Percentiles rank a stretch among this genome's conserved stretches.
phyloP scores from a whole-genome alignment of 2,329 filamentous ascomycete species.

The Ophiognomonia clavigignenti-juglandacearum region DNA sequence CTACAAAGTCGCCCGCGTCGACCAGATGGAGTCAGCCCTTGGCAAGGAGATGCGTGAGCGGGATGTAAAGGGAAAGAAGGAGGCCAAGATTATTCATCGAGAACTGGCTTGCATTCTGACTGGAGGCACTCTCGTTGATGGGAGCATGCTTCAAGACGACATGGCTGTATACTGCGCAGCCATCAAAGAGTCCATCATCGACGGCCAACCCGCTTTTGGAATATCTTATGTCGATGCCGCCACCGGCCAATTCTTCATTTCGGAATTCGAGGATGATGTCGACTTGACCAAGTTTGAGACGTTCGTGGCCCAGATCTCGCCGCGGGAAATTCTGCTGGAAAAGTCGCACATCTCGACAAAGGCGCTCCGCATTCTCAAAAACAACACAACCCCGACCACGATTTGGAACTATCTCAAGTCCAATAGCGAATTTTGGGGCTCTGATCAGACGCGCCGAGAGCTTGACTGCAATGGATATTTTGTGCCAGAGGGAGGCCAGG shows the following conservation, averaged over 20 bases:
- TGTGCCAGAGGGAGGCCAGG: conserved; percentile 45
- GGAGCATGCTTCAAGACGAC: conserved; percentile 94
- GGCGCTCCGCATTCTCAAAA: conserved; percentile 88
- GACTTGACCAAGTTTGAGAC: conserved; percentile 98
- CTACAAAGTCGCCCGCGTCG: conserved; percentile 93
- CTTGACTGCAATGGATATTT: conserved; percentile 80
- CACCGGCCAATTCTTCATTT: conserved; percentile 91
- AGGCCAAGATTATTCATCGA: conserved; percentile 88
- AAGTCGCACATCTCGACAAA: conserved; percentile 85
- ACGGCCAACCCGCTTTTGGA: conserved; percentile 78
- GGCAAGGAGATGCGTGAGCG: conserved; percentile 99
- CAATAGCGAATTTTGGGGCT: conserved; percentile 84
- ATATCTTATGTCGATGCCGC: conserved; percentile 93
- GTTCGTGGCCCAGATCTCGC: conserved; percentile 85
- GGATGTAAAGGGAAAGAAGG: conserved; percentile 61
- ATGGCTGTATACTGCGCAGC: conserved; percentile 96
- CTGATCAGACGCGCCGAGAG: conserved; percentile 75
- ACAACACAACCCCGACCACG: conserved; percentile 86
- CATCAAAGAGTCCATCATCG: conserved; percentile 75
- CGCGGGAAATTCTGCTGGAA: conserved; percentile 83
- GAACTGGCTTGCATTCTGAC: conserved; percentile 90
- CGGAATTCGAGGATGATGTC: conserved; percentile 84
- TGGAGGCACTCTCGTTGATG: conserved; percentile 87
- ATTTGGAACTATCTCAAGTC: conserved; percentile 94
- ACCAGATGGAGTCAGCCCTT: conserved; percentile 93